Percentiles rank a stretch among this genome's conserved stretches.
These are phyloP conservation scores for Chiua virens DNA, from an alignment of 768 basidiomycete genomes.

Conservation along the genomic window DNA sequence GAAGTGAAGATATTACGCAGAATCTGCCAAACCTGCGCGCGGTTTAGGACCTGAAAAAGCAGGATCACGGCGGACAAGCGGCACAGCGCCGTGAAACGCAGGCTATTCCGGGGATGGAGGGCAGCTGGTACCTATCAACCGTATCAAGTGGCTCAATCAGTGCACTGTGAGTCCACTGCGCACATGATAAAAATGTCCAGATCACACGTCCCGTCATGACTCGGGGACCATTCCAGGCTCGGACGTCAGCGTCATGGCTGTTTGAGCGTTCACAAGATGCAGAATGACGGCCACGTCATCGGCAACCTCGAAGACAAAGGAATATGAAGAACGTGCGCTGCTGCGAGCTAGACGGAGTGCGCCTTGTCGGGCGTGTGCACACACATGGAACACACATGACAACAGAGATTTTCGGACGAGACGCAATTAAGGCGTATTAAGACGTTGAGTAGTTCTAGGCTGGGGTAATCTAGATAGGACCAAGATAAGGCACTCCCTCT, in stretches of 20 bases:
- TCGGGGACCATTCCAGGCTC: no score
- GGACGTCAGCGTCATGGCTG: no score
- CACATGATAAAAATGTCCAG: slow-evolving; percentile 3
- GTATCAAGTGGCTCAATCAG: slow-evolving; percentile 29
- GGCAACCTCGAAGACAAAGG: background rate
- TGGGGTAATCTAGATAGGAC: slow-evolving; percentile 28
- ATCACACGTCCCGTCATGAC: slow-evolving; percentile 3
- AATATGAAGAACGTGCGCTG: slow-evolving; percentile 7
- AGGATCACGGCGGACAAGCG: slow-evolving; percentile 17
- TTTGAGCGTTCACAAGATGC: no score
- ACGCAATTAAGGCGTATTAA: background rate
- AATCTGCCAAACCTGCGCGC: no score
- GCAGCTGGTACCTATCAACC: slow-evolving; percentile 22
- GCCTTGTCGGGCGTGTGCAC: background rate
- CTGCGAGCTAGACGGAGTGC: background rate
- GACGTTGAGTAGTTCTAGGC: slow-evolving; percentile 11
- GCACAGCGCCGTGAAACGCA: slow-evolving; percentile 23
- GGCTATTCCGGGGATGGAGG: slow-evolving; percentile 4
- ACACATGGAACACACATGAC: slow-evolving; percentile 6
- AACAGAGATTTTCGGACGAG: slow-evolving; percentile 10
- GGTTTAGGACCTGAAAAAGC: no score
- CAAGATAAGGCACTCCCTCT: slow-evolving; percentile 17
- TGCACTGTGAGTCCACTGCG: slow-evolving; percentile 12
- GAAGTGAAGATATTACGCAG: background rate
- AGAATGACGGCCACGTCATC: slow-evolving; percentile 1